These are phyloP conservation scores for Eremothecium gossypii DNA, from an alignment of 1,139 yeast species.

Conservation along the genomic window DNA sequence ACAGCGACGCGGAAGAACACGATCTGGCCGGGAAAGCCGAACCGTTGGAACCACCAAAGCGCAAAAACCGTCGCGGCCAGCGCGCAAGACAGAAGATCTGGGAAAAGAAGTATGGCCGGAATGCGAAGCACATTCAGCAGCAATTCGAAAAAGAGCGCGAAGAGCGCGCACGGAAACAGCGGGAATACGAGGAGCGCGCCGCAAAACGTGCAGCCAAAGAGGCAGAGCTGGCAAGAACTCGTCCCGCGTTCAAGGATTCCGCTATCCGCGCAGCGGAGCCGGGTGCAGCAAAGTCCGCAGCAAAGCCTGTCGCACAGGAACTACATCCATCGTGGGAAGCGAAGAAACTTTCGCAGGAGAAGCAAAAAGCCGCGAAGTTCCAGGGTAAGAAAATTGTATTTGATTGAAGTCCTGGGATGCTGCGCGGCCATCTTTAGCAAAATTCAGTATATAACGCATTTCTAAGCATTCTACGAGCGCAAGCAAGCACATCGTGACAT, in stretches of 20 bases:
- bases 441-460: neutral
- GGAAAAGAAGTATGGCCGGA: slow-evolving; percentile 79
- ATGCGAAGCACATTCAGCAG: slow-evolving; percentile 74
- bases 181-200: slow-evolving; percentile 66
- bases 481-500: no score
- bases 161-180: slow-evolving; percentile 50
- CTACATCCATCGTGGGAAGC: slow-evolving; percentile 98
- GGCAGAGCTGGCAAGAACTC: slow-evolving; percentile 28
- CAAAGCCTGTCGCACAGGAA: slow-evolving; percentile 8
- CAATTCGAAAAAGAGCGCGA: slow-evolving; percentile 45
- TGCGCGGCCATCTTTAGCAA: no score
- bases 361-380: slow-evolving; percentile 56
- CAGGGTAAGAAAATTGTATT: slow-evolving; percentile 79
- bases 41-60: slow-evolving; percentile 32
- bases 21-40: slow-evolving; percentile 53
- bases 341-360: slow-evolving; percentile 59
- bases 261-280: neutral
- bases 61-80: slow-evolving; percentile 93
- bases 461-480: neutral
- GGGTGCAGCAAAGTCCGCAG: slow-evolving; percentile 1
- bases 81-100: slow-evolving; percentile 93
- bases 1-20: slow-evolving; percentile 39
- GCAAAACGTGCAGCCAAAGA: slow-evolving; percentile 53
- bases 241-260: slow-evolving; percentile 9
- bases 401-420: slow-evolving; percentile 15